Base-by-base conservation (phyloP, 768 basidiomycete species). In the Multifurca ochricompacta region DNA sequence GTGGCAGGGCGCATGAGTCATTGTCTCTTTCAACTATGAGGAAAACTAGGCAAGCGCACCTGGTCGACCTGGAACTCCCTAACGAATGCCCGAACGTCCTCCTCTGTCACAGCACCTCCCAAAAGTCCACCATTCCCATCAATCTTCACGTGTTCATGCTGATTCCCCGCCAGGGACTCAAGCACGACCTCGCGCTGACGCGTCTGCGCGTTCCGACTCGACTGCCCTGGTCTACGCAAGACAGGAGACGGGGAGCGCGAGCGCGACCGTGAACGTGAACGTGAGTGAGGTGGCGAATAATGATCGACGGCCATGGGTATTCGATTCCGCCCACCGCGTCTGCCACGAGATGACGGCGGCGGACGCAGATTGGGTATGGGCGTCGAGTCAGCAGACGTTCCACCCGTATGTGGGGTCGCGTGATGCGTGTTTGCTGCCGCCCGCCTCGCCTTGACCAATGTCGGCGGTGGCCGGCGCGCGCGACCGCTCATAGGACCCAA, bases 61-160 rank as follows among this genome's bases (percentile, higher is more conserved):
- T 80, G 76, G 44, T 90, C 81, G 18, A 87, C 77, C 58, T 80
- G 74, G 69, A 91, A 91, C 45, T 75, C 79, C 34, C 76, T 74
- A 64, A 91, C 84, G 62, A 87, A 87, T 52, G 67, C 71, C 57
- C 69, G 65, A n/a, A 93, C 80, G 56, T 86, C 82, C 32, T 81
- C 82, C 64, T 88, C 85, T 53, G 70, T 70, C 45, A 85, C 77
- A 14, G 72, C 72, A 46, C 73, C 75, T 45, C 77, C 70, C 34
- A 74, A 65, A 63, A 72, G 72, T 6, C 66, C 69, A 2, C 71
- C 74, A 42, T 74, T 72, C 11, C 75, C 72, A 48, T 79, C 77
- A 14, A 91, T 68, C 57, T 74, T 75, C 40, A 89, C 74, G 68
- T 90, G 79, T 14, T 88, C 85, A 58, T 73, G 72, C 44, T 80